Conservation (phyloP, 2,329 filamentous ascomycete species). For the Dactylonectria estremocensis region DNA sequence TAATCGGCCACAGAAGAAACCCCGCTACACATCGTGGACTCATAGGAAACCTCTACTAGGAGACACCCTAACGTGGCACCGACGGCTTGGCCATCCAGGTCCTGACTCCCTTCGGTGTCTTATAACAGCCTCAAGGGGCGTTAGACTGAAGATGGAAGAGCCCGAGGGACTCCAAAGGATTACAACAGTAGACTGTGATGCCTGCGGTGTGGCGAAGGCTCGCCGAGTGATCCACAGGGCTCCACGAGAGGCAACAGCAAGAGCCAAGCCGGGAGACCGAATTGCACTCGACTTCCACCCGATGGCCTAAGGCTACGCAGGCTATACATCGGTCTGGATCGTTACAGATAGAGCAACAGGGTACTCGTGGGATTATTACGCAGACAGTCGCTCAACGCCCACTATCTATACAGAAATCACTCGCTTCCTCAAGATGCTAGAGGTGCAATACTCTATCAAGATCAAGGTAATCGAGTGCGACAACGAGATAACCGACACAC, state of each 20-base stretch:
- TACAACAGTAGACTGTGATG: conserved; percentile 1
- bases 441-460: too few species aligned
- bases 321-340: conserved; percentile 7
- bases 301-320: background rate
- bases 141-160: background rate
- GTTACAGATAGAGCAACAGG: too few species aligned
- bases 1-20: background rate
- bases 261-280: background rate
- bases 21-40: background rate
- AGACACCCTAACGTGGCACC: background rate
- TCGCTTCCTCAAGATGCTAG: too few species aligned
- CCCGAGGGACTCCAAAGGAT: background rate
- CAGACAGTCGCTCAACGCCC: too few species aligned
- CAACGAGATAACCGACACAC: too few species aligned
- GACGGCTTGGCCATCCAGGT: conserved; percentile 2
- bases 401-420: too few species aligned
- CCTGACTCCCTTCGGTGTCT: background rate
- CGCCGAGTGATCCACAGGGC: background rate
- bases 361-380: too few species aligned
- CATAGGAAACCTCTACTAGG: background rate
- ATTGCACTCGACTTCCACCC: conserved; percentile 8
- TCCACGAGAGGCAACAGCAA: background rate
- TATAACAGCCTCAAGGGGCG: too few species aligned
- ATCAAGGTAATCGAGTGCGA: too few species aligned
- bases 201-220: conserved; percentile 1